Percentiles rank a stretch among this genome's conserved stretches.
These are phyloP conservation scores for Adansonia madagascariensis DNA, from an alignment of 441 rosid species.

Conservation along the genomic window DNA sequence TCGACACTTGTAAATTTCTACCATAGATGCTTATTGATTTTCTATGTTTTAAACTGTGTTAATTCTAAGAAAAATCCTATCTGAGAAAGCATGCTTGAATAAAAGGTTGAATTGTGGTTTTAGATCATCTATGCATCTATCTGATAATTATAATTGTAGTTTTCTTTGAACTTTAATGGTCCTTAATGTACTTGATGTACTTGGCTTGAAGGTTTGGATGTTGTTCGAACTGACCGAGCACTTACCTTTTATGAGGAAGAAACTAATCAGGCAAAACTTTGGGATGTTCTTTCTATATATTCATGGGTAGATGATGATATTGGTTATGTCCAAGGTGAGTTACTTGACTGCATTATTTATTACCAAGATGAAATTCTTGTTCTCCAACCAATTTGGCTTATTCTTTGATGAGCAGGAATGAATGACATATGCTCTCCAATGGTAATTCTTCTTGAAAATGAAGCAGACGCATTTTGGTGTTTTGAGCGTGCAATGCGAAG, in stretches of 20 bases:
- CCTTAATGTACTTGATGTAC: slow-evolving; percentile 20
- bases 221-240: slow-evolving; percentile 82
- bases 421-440: slow-evolving; percentile 94
- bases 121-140: not conserved
- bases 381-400: slow-evolving; percentile 20
- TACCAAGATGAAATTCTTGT: slow-evolving; percentile 17
- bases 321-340: slow-evolving; percentile 83
- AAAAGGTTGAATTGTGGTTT: slow-evolving; percentile 13
- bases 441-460: slow-evolving; percentile 80
- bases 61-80: slow-evolving; percentile 7
- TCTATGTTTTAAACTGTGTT: slow-evolving; percentile 17
- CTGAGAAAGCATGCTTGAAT: slow-evolving; percentile 11
- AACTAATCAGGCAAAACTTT: slow-evolving; percentile 72
- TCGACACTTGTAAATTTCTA: slow-evolving; percentile 12
- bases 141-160: not conserved
- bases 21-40: not conserved
- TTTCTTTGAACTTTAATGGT: slow-evolving; percentile 19
- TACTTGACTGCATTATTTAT: not conserved
- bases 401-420: slow-evolving; percentile 69
- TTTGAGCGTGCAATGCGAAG: slow-evolving; percentile 91
- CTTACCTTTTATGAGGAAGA: slow-evolving; percentile 76
- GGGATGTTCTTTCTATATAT: slow-evolving; percentile 86
- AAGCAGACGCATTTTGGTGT: slow-evolving; percentile 98
- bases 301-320: slow-evolving; percentile 87
- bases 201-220: slow-evolving; percentile 79